Conservation (phyloP, 1,284 basidiomycete species). For the Ganoderma multipileum region DNA sequence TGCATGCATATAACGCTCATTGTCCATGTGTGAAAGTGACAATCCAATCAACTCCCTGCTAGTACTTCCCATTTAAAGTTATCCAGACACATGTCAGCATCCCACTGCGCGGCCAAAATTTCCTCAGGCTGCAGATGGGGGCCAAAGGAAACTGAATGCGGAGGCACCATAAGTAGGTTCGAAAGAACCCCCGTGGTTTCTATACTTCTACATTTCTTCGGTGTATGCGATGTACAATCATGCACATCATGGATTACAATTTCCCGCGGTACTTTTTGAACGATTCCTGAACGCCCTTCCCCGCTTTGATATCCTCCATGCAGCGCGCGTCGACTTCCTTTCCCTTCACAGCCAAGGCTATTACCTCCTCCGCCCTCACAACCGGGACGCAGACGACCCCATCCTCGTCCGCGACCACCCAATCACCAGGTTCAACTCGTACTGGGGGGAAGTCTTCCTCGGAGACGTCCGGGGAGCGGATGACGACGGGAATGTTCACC, state of each 20-base stretch:
- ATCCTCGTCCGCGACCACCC: conserved; percentile 88
- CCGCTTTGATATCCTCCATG: conserved; percentile 78
- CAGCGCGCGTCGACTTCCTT: conserved; percentile 77
- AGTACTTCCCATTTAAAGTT: too few species aligned
- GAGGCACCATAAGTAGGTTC: too few species aligned
- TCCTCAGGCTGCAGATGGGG: too few species aligned
- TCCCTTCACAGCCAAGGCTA: conserved; percentile 66
- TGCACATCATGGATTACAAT: conserved; percentile 15
- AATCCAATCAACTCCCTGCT: too few species aligned
- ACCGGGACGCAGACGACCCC: conserved; percentile 88
- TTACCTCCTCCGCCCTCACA: conserved; percentile 61
- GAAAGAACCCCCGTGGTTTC: neutral
- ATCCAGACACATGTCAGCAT: too few species aligned
- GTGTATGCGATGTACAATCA: neutral
- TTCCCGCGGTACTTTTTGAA: conserved; percentile 80
- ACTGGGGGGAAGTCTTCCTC: conserved; percentile 55
- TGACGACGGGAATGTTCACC: conserved; percentile 76
- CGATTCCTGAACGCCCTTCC: conserved; percentile 77
- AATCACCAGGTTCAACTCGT: conserved; percentile 79
- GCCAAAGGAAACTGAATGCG: too few species aligned
- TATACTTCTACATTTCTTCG: neutral
- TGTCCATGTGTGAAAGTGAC: too few species aligned
- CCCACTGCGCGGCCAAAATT: too few species aligned
- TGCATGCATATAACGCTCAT: too few species aligned
- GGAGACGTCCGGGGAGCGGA: conserved; percentile 52